Percentiles rank a stretch among this genome's conserved stretches.
Conservation (phyloP, 169 alveolate species). For the Eimeria sp. region DNA sequence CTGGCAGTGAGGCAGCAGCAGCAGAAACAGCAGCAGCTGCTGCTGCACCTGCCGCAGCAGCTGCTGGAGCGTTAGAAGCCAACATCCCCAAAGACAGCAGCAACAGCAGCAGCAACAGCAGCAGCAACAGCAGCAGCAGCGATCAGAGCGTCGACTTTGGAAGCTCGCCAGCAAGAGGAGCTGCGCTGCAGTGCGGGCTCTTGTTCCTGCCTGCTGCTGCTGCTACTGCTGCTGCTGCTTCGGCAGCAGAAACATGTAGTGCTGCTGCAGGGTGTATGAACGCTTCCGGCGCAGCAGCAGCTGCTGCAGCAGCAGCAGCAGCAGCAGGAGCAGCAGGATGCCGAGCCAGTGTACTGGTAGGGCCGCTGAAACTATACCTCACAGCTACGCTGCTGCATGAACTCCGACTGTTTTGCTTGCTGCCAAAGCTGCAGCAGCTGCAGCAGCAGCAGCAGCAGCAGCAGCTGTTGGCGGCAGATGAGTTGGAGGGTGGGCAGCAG, state of each 20-base stretch:
- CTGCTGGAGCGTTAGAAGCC: background rate
- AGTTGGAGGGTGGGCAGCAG: background rate
- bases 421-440: constrained; percentile 59
- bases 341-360: constrained; percentile 45
- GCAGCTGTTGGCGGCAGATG: background rate
- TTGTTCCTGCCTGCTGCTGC: constrained; percentile 38
- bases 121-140: constrained; percentile 50
- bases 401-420: constrained; percentile 37
- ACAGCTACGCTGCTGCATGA: constrained; percentile 51
- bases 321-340: constrained; percentile 54
- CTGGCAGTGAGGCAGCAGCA: constrained; percentile 17
- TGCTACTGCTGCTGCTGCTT: constrained; percentile 12
- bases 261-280: background rate
- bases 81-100: background rate
- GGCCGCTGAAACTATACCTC: constrained; percentile 39
- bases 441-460: constrained; percentile 40
- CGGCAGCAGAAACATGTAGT: background rate
- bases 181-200: constrained; percentile 60
- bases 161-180: constrained; percentile 43
- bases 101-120: background rate
- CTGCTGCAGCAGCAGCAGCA: constrained; percentile 66
- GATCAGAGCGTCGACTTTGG: background rate
- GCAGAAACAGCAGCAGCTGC: constrained; percentile 32
- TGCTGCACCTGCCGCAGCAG: constrained; percentile 20
- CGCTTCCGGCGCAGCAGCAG: constrained; percentile 8